These are phyloP conservation scores for Metschnikowia reukaufii DNA, from an alignment of 805 yeast species.

Conservation along the genomic window DNA sequence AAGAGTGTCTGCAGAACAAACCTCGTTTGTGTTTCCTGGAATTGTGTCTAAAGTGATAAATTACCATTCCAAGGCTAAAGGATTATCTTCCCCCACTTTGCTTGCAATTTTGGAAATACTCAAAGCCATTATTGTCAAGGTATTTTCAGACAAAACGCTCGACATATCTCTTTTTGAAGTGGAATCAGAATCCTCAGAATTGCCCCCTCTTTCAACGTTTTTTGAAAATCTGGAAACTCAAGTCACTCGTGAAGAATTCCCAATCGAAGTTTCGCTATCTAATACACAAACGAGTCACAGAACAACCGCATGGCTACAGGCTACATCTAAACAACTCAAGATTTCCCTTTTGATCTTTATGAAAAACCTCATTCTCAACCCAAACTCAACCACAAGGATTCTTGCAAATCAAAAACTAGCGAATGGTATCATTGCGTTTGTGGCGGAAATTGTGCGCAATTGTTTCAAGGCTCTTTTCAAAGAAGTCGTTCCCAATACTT, in stretches of 20 bases:
- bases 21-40: constrained; percentile 43
- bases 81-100: constrained; percentile 25
- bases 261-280: not conserved
- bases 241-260: not conserved
- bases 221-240: not conserved
- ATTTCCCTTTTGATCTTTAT: constrained; percentile 33
- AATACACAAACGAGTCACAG: constrained; percentile 8
- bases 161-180: constrained; percentile 8
- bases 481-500: constrained; percentile 29
- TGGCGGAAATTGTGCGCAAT: constrained; percentile 20
- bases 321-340: constrained; percentile 40
- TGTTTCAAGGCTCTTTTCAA: constrained; percentile 35
- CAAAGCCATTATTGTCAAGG: constrained; percentile 23
- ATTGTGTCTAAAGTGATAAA: constrained; percentile 33
- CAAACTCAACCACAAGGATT: constrained; percentile 19
- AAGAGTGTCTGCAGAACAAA: constrained; percentile 29
- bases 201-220: constrained; percentile 4
- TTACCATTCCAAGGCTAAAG: constrained; percentile 24
- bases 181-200: not conserved
- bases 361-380: constrained; percentile 27
- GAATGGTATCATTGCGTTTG: constrained; percentile 25
- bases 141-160: constrained; percentile 31
- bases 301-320: constrained; percentile 35
- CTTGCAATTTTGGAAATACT: constrained; percentile 25
- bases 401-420: constrained; percentile 26